Evolutionary conservation across 1,139 yeast genomes (phyloP).

Genomic region (Tardiomyces digboiensis): DNA sequence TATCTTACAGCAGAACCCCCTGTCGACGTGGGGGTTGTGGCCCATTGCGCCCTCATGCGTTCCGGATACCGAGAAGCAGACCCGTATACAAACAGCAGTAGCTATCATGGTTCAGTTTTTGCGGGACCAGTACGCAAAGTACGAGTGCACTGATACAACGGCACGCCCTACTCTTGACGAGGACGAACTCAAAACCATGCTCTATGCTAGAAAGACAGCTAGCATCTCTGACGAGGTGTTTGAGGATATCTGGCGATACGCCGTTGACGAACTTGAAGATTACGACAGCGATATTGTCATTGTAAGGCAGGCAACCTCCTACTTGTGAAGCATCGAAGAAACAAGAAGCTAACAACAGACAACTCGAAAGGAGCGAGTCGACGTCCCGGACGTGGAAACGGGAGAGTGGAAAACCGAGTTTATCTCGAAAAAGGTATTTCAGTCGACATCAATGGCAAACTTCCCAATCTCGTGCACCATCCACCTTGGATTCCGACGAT

Average conservation of each 20-base stretch:
- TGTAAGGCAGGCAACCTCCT: constrained; percentile 61
- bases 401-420: constrained; percentile 25
- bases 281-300: constrained; percentile 80
- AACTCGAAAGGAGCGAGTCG: constrained; percentile 4
- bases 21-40: constrained; percentile 41
- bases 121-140: constrained; percentile 58
- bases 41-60: constrained; percentile 61
- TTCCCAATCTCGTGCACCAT: constrained; percentile 25
- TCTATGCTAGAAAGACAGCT: constrained; percentile 20
- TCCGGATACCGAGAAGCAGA: constrained; percentile 69
- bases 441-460: constrained; percentile 27
- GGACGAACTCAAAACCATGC: constrained; percentile 18
- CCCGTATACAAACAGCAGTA: constrained; percentile 57
- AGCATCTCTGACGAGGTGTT: constrained; percentile 64
- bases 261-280: constrained; percentile 54
- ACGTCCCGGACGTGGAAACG: constrained; percentile 17
- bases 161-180: constrained; percentile 27
- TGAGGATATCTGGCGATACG: constrained; percentile 70
- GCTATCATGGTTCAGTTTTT: constrained; percentile 58
- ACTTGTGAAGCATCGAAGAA: not conserved
- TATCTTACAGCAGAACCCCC: constrained; percentile 45
- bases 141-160: constrained; percentile 50
- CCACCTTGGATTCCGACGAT: constrained; percentile 12
- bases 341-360: not conserved
- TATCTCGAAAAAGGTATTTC: constrained; percentile 19